Percentiles rank a stretch among this genome's conserved stretches.
phyloP scores from a whole-genome alignment of 129 eudicot genomes.

The Saussurea involucrata region DNA sequence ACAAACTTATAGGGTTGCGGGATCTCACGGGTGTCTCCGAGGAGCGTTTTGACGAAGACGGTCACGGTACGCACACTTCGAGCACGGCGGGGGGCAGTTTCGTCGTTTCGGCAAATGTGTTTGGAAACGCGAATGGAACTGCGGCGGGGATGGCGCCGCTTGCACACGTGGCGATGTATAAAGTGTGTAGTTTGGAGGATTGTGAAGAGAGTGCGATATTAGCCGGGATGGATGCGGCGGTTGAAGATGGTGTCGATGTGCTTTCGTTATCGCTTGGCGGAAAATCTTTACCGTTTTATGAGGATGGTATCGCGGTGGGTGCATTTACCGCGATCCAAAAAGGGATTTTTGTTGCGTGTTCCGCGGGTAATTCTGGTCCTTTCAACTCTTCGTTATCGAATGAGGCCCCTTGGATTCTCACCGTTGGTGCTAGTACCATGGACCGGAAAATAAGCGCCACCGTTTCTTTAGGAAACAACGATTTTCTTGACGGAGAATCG shows the following conservation, averaged over 20 bases:
- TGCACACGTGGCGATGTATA: slow-evolving; percentile 43
- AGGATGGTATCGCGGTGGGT: slow-evolving; percentile 38
- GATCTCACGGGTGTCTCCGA: slow-evolving; percentile 10
- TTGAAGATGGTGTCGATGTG: slow-evolving; percentile 57
- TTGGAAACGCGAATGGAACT: slow-evolving; percentile 58
- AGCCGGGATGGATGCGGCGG: slow-evolving; percentile 53
- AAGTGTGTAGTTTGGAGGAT: slow-evolving; percentile 15
- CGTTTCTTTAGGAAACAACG: slow-evolving; percentile 24
- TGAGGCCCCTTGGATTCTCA: slow-evolving; percentile 56
- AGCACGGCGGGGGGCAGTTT: slow-evolving; percentile 60
- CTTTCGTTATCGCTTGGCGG: slow-evolving; percentile 42
- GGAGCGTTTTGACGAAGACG: slow-evolving; percentile 36
- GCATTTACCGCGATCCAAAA: slow-evolving; percentile 39
- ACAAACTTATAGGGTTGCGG: slow-evolving; percentile 58
- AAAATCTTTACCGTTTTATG: slow-evolving; percentile 23
- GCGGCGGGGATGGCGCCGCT: slow-evolving; percentile 45
- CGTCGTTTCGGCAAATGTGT: slow-evolving; percentile 43
- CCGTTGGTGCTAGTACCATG: slow-evolving; percentile 50
- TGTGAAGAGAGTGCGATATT: slow-evolving; percentile 35
- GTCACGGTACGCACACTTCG: slow-evolving; percentile 72
- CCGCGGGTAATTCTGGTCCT: slow-evolving; percentile 44
- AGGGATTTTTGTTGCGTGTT: slow-evolving; percentile 34
- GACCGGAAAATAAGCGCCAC: slow-evolving; percentile 33
- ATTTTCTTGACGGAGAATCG: slow-evolving; percentile 27
- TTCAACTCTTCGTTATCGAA: slow-evolving; percentile 27